Evolutionary conservation across 257 asterid genomes (phyloP).

Genomic region (Misopates orontium): DNA sequence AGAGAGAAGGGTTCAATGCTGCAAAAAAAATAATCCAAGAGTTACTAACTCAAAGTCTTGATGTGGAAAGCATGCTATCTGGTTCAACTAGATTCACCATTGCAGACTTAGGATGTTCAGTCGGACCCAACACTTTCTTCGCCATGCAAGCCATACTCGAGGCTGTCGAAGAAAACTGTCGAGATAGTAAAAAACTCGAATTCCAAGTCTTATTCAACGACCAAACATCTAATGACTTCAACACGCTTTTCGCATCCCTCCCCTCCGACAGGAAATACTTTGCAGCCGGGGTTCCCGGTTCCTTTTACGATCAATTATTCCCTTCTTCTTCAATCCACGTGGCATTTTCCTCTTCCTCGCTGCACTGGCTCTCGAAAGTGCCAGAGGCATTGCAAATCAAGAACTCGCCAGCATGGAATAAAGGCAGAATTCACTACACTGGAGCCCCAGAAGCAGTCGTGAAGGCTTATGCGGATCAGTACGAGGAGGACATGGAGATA

Average conservation of each 20-base stretch:
- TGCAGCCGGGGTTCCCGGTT: conserved; percentile 41
- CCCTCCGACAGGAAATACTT: conserved; percentile 16
- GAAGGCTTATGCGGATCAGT: conserved; percentile 31
- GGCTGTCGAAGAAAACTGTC: conserved; percentile 20
- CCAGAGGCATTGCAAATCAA: conserved; percentile 28
- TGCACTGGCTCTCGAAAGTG: conserved; percentile 46
- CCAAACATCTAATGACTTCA: conserved; percentile 43
- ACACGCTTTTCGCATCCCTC: conserved; percentile 38
- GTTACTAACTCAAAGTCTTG: conserved; percentile 13
- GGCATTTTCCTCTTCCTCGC: conserved; percentile 35
- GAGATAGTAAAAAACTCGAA: conserved; percentile 22
- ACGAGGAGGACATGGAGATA: conserved; percentile 28
- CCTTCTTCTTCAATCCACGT: conserved; percentile 33
- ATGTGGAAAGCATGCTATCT: background rate
- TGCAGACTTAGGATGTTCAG: conserved; percentile 54
- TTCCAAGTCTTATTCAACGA: conserved; percentile 44
- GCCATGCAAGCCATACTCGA: conserved; percentile 42
- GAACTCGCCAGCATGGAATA: conserved; percentile 35
- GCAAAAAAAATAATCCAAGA: conserved; percentile 20
- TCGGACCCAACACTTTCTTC: conserved; percentile 45
- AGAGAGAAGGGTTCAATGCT: conserved; percentile 25
- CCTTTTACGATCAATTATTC: conserved; percentile 38
- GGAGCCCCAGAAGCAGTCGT: conserved; percentile 32
- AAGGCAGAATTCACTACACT: conserved; percentile 40
- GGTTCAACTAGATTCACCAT: conserved; percentile 23